Conservation (phyloP, 495 filamentous ascomycete species). For the Penicillium cinerascens region DNA sequence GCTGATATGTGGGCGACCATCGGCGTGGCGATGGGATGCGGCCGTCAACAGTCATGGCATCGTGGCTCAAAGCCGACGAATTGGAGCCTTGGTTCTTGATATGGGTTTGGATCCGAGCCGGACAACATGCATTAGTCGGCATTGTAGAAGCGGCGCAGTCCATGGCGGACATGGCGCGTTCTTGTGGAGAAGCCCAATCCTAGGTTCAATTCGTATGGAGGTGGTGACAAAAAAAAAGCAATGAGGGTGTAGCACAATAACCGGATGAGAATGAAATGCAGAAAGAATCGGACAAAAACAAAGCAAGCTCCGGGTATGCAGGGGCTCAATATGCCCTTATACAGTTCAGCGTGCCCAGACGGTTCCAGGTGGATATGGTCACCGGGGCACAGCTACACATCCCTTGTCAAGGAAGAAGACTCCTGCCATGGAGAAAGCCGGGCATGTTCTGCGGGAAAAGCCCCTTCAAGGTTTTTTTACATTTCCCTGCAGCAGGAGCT, state of each 20-base stretch:
- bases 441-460: constrained; percentile 16
- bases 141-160: constrained; percentile 21
- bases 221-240: constrained; percentile 16
- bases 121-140: constrained; percentile 18
- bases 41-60: constrained; percentile 15
- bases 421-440: constrained; percentile 21
- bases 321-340: constrained; percentile 31
- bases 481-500: constrained; percentile 15
- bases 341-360: constrained; percentile 19
- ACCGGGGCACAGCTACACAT: constrained; percentile 18
- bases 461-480: constrained; percentile 19
- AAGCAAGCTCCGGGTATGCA: constrained; percentile 13
- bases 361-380: constrained; percentile 21
- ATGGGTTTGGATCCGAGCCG: constrained; percentile 24
- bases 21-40: constrained; percentile 26
- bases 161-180: constrained; percentile 25
- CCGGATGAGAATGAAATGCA: constrained; percentile 23
- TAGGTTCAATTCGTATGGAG: constrained; percentile 11
- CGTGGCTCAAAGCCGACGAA: constrained; percentile 23
- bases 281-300: constrained; percentile 17
- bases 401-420: constrained; percentile 27
- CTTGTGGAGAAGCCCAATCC: constrained; percentile 8
- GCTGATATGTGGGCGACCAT: constrained; percentile 32
- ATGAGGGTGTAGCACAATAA: constrained; percentile 21
- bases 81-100: constrained; percentile 22